Percentiles rank a stretch among this genome's conserved stretches.
These are phyloP conservation scores for Blastobotrys indianensis DNA, from an alignment of 1,139 yeast species.

Conservation along the genomic window DNA sequence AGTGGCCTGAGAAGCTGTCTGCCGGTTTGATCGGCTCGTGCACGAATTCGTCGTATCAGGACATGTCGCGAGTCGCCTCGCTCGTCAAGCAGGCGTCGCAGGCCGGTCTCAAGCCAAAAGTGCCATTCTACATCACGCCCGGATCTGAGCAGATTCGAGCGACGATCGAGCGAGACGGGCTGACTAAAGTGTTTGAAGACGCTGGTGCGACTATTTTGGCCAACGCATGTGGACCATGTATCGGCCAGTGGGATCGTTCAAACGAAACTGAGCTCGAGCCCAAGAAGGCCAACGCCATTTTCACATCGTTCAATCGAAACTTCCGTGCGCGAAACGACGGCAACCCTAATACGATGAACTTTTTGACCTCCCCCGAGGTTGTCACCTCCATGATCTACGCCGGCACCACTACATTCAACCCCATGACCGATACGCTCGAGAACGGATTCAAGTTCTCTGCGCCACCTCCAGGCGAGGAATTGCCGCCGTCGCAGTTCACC, in stretches of 20 bases:
- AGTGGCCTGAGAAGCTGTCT: slow-evolving; percentile 60
- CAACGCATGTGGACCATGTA: slow-evolving; percentile 98
- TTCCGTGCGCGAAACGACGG: slow-evolving; percentile 97
- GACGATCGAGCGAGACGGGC: slow-evolving; percentile 91
- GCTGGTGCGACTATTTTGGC: slow-evolving; percentile 90
- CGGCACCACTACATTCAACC: slow-evolving; percentile 85
- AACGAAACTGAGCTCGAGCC: slow-evolving; percentile 47
- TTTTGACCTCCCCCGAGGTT: slow-evolving; percentile 92
- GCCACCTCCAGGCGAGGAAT: slow-evolving; percentile 75
- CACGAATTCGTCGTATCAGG: slow-evolving; percentile 96
- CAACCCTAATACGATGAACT: slow-evolving; percentile 93
- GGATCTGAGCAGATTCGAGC: slow-evolving; percentile 99
- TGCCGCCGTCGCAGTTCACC: slow-evolving; percentile 60
- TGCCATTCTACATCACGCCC: slow-evolving; percentile 91
- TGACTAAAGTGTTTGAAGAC: slow-evolving; percentile 67
- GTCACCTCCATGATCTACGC: slow-evolving; percentile 96
- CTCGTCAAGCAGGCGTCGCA: slow-evolving; percentile 77
- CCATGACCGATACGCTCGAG: slow-evolving; percentile 67
- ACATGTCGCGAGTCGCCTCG: slow-evolving; percentile 91
- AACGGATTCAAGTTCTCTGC: slow-evolving; percentile 66
- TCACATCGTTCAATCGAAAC: slow-evolving; percentile 94
- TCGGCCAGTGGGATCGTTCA: slow-evolving; percentile 95
- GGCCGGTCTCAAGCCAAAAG: slow-evolving; percentile 85
- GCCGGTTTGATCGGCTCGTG: slow-evolving; percentile 97
- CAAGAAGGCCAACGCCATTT: slow-evolving; percentile 73